Percentiles rank a stretch among this genome's conserved stretches.
Evolutionary conservation across 2,329 filamentous ascomycete species (phyloP).

Genomic region (Penicillium sp.): DNA sequence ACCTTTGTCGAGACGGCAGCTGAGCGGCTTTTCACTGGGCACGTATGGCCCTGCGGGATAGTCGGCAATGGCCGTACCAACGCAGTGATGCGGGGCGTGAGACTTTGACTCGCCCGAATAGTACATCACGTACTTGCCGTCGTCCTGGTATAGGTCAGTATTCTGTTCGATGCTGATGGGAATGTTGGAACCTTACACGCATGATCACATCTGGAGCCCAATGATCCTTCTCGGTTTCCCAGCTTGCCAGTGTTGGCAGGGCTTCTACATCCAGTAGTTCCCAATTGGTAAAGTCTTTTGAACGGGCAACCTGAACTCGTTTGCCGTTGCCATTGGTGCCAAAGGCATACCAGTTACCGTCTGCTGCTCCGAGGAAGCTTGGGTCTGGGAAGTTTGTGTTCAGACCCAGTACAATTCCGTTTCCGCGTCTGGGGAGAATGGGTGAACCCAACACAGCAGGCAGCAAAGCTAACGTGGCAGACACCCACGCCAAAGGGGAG

Average conservation of each 20-base stretch:
- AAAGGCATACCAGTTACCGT: constrained; percentile 54
- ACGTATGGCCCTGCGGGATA: constrained; percentile 48
- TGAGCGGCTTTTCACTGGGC: constrained; percentile 45
- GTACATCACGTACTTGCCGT: constrained; percentile 56
- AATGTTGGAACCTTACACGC: constrained; percentile 31
- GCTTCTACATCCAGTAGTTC: constrained; percentile 50
- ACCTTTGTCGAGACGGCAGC: constrained; percentile 50
- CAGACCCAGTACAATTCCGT: constrained; percentile 25
- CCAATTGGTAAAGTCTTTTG: constrained; percentile 45
- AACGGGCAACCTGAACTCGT: constrained; percentile 51
- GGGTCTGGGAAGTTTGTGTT: constrained; percentile 40
- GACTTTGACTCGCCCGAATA: constrained; percentile 48
- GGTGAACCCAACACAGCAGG: constrained; percentile 18
- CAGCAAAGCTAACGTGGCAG: constrained; percentile 9
- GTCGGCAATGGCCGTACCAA: constrained; percentile 51
- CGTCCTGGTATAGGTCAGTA: constrained; percentile 22
- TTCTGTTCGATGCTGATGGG: neutral
- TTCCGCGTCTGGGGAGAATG: constrained; percentile 13
- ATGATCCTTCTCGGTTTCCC: constrained; percentile 51
- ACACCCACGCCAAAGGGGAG: neutral
- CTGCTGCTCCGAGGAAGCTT: constrained; percentile 43
- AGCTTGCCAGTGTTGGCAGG: constrained; percentile 49
- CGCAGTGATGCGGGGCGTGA: constrained; percentile 47
- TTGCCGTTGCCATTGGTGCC: constrained; percentile 49
- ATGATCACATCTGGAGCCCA: constrained; percentile 59